Evolutionary conservation across 140 eudicot species (phyloP), one percentile per base, ranked within the genome.

Genomic region (Ambrosia hybrid): DNA sequence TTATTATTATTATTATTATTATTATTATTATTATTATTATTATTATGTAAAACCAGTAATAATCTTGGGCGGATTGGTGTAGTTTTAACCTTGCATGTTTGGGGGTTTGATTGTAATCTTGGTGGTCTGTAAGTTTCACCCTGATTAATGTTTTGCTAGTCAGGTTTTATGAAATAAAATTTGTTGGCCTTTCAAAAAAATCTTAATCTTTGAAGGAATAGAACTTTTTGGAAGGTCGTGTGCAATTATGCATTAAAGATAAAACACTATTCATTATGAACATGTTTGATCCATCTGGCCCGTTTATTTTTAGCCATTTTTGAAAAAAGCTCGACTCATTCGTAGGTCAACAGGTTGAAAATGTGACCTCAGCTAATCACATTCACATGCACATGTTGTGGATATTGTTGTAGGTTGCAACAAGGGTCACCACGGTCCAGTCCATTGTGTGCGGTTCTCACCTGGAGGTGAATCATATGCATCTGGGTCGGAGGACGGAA

Each of bases 391-490:
- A 5, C 39, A 2, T 63, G 41, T 8, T 67, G 45, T 72, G 46
- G 57, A 41, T 17, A 11, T 43, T 51, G 58, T 36, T 81, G 78
- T 71, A 94, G 99, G 96, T 14, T 90, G 97, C 87, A 94, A 94
- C 84, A 94, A 94, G 91, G 99, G 99, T 68, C 99, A 94, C 83
- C 99, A 90, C 41, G 99, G 99, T 71, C 99, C 99, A 0, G 97
- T 94, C 26, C 99, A 94, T 59, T 94, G 96, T 51, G 90, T 94
- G 70, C 80, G 97, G 57, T 94, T 94, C 73, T 82, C 96, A 53
- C 99, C 99, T 0, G 99, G 97, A 26, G 99, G 99, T 45, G 99
- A 94, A 70, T 94, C 99, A 0, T 94, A 88, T 76, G 99, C 99
- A 11, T 94, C 99, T 4, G 99, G 99, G 16, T 94, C 99, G 0